phyloP scores from a whole-genome alignment of 495 filamentous ascomycete species.

The Tuber melanosporum region DNA sequence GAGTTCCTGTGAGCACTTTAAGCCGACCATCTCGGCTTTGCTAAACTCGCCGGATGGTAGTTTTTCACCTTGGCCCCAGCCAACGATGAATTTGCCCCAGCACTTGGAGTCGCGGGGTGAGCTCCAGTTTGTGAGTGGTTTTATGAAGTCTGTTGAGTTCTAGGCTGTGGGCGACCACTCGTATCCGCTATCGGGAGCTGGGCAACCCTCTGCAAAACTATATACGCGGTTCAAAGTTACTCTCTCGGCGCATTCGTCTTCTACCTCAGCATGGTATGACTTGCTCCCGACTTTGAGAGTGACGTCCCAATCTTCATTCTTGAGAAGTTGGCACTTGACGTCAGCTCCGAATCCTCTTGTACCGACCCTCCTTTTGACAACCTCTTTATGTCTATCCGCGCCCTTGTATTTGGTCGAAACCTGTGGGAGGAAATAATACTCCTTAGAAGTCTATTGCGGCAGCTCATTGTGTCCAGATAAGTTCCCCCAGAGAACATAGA shows the following conservation, averaged over 20 bases:
- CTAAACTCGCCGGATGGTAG: neutral
- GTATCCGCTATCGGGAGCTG: neutral
- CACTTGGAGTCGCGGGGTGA: neutral
- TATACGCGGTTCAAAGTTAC: neutral
- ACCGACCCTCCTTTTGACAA: neutral
- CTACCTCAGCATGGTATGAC: neutral
- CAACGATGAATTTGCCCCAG: neutral
- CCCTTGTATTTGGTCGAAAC: too few species aligned
- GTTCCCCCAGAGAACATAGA: conserved; percentile 40
- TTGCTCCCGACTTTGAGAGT: neutral
- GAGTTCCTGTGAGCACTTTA: neutral
- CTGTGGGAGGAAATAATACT: conserved; percentile 8
- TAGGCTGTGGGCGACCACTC: neutral
- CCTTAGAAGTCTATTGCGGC: conserved; percentile 2
- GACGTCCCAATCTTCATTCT: neutral
- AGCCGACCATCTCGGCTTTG: neutral
- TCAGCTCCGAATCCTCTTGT: neutral
- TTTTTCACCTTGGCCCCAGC: neutral
- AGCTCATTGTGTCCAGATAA: conserved; percentile 3
- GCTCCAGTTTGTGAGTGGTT: neutral
- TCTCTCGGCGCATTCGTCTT: neutral
- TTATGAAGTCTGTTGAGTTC: neutral
- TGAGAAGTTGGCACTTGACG: neutral
- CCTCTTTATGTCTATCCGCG: neutral
- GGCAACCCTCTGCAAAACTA: neutral